phyloP scores from a whole-genome alignment of 2,329 filamentous ascomycete species.

The Aspergillus sp. region DNA sequence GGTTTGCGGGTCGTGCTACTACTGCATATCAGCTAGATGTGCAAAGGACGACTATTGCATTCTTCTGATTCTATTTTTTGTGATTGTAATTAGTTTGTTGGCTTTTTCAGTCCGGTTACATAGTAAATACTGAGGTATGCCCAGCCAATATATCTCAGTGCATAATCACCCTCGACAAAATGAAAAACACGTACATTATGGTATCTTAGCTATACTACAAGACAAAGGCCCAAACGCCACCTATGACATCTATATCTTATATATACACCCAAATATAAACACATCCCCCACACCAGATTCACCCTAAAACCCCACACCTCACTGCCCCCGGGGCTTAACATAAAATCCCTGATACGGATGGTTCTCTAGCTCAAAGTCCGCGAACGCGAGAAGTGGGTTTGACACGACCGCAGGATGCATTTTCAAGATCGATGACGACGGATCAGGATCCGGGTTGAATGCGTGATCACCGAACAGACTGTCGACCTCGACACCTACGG shows the following conservation, averaged over 20 bases:
- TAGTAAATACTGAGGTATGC: too few relatives aligned
- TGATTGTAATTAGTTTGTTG: too few relatives aligned
- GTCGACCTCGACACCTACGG: conserved; percentile 8
- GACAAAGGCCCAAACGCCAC: not conserved
- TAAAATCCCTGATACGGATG: conserved; percentile 83
- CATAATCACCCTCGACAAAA: too few relatives aligned
- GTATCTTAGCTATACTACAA: not conserved
- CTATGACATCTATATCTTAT: not conserved
- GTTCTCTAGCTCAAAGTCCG: conserved; percentile 74
- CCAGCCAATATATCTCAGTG: too few relatives aligned
- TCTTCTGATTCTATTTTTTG: too few relatives aligned
- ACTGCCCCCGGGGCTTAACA: conserved; percentile 39
- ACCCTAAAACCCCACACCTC: too few relatives aligned
- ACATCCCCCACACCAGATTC: too few relatives aligned
- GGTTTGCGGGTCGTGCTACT: too few relatives aligned
- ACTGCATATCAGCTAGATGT: too few relatives aligned
- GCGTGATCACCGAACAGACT: conserved; percentile 14
- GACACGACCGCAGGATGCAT: conserved; percentile 50
- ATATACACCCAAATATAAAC: not conserved
- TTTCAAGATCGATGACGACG: conserved; percentile 30
- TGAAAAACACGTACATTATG: too few relatives aligned
- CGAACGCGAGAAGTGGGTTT: conserved; percentile 69
- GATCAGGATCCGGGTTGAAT: conserved; percentile 3
- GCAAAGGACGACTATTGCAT: too few relatives aligned
- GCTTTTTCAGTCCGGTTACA: too few relatives aligned